A percentile compares a stretch with the other conserved stretches of the same genome.
Conservation (phyloP, 169 alveolate genomes). For the Plasmodium berghei region DNA sequence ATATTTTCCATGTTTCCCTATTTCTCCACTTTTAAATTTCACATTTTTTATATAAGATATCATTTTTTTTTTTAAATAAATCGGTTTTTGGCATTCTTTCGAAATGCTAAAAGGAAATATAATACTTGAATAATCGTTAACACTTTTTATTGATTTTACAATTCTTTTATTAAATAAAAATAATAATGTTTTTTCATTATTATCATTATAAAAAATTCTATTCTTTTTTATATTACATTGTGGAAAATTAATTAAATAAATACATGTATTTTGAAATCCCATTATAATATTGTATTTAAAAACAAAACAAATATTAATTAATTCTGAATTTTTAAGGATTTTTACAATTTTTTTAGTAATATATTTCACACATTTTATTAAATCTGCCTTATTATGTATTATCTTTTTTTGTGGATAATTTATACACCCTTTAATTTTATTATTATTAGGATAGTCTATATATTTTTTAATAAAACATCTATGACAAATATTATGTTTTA, state of each 20-base stretch:
- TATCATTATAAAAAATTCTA: conserved; percentile 37
- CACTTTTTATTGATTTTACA: conserved; percentile 27
- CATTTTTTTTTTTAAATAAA: conserved; percentile 60
- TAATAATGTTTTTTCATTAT: conserved; percentile 45
- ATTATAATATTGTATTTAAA: conserved; percentile 37
- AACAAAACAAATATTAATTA: conserved; percentile 43
- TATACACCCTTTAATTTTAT: conserved; percentile 27
- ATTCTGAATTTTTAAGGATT: conserved; percentile 4
- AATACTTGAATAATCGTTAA: conserved; percentile 58
- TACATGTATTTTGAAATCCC: not conserved
- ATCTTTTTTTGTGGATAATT: conserved; percentile 40
- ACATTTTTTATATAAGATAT: conserved; percentile 20
- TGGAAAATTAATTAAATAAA: conserved; percentile 58
- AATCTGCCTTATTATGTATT: conserved; percentile 18
- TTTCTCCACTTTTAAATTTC: not conserved
- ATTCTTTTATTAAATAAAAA: conserved; percentile 66
- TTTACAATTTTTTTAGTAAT: conserved; percentile 19
- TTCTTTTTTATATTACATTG: conserved; percentile 40
- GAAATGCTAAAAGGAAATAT: conserved; percentile 54
- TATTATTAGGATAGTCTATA: conserved; percentile 15
- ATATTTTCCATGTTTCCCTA: not conserved
- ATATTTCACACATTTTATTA: conserved; percentile 14
- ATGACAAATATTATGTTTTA: conserved; percentile 19
- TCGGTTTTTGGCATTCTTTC: conserved; percentile 33
- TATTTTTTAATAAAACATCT: conserved; percentile 54